Base-by-base conservation (phyloP, 1,139 yeast genomes). In the Arxiozyma heterogenica region DNA sequence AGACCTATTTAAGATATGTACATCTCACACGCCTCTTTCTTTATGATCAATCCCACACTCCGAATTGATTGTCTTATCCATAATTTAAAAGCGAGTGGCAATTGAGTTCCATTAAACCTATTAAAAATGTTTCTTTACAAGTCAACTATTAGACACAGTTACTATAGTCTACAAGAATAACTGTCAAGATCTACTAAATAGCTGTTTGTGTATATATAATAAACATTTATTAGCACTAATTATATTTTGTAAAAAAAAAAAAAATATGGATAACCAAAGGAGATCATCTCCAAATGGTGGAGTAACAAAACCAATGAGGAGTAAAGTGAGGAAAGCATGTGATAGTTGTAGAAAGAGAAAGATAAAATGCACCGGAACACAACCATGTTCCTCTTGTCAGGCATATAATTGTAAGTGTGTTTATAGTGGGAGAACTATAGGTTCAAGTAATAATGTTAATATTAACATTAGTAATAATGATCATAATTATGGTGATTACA, bases 331-430 rank as follows among this genome's bases (percentile, higher is more conserved):
- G 4, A 69, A 81, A 55, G 86, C 85, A 4, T 82, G 86, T 62
- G 84, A 81, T 61, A 79, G 76, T 53, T 82, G 86, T 61, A 71
- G 85, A 27, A 77, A 75, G 58, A 78, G 82, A 56, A 81, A 82
- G 63, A 82, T 82, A 56, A 80, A 80, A 61, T 82, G 86, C 66
- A 82, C 82, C 55, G 86, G 86, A 12, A 55, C 56, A n/a, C 58
- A 58, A 27, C 72, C 72, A 17, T 69, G 72, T 55, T 55, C 60
- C 17, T 62, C 63, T n/a, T 69, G 72, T 55, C 59, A 61, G 27
- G 62, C 64, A 18, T 67, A 66, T 52, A 57, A 57, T 21, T 66
- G 71, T 52, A 62, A 58, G 1, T 68, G 71, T 53, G 52, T 62
- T 12, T 59, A 50, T 50, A 48, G 55, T 11, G 47, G 41, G 17